A percentile compares a stretch with the other conserved stretches of the same genome.
Evolutionary conservation across 768 basidiomycete species (phyloP).

Genomic region (Pisolithus marmoratus): DNA sequence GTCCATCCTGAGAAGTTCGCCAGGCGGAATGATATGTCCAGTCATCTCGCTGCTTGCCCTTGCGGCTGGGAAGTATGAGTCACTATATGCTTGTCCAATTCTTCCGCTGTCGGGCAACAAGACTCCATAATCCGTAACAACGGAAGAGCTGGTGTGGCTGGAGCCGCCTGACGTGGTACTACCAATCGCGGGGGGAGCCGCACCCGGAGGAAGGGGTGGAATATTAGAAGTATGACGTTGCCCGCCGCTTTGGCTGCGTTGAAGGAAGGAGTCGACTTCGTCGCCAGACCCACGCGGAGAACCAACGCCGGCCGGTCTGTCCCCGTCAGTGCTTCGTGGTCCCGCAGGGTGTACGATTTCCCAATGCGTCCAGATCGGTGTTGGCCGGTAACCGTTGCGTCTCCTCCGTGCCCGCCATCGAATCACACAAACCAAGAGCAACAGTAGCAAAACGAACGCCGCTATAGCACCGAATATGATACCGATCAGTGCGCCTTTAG

Average conservation of each 20-base stretch:
- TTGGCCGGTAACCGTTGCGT: conserved; percentile 13
- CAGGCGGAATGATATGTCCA: conserved; percentile 33
- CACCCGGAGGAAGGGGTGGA: conserved; percentile 27
- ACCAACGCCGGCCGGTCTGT: conserved; percentile 51
- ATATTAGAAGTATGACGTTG: conserved; percentile 9
- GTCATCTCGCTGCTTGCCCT: conserved; percentile 27
- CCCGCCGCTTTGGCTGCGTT: conserved; percentile 25
- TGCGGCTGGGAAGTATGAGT: conserved; percentile 11
- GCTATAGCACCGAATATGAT: conserved; percentile 46
- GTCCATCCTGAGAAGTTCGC: conserved; percentile 29
- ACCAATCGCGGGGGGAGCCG: conserved; percentile 34
- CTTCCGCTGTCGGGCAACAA: conserved; percentile 27
- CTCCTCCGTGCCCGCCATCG: conserved; percentile 22
- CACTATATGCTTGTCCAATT: conserved; percentile 26
- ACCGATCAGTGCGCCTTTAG: conserved; percentile 27
- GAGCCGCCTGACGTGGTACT: conserved; percentile 34
- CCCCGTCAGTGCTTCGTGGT: conserved; percentile 18
- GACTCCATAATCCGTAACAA: conserved; percentile 30
- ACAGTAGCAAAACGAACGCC: conserved; percentile 52
- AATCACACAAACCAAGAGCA: conserved; percentile 33
- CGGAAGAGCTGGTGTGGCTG: conserved; percentile 37
- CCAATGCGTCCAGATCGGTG: conserved; percentile 40
- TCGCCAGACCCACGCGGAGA: conserved; percentile 66
- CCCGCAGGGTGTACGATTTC: conserved; percentile 33
- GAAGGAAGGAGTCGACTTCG: conserved; percentile 62